These are phyloP conservation scores for Dovyalis caffra DNA, from an alignment of 345 rosid species.

Conservation along the genomic window DNA sequence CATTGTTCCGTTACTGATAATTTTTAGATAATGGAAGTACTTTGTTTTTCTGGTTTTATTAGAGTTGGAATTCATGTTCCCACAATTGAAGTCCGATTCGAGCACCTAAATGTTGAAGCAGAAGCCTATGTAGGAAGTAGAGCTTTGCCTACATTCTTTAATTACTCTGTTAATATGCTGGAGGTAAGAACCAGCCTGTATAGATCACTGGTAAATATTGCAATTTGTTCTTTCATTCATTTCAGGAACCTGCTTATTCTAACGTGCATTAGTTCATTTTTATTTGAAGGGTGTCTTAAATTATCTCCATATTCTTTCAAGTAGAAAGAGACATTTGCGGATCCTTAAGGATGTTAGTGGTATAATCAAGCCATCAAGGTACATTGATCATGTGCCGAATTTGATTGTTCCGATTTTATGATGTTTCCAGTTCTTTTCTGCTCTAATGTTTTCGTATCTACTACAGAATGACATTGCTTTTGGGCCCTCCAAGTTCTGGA, in stretches of 20 bases:
- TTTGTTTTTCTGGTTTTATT: not conserved
- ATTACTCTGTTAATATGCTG: conserved; percentile 36
- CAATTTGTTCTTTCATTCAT: not conserved
- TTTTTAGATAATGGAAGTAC: not conserved
- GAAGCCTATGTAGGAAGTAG: conserved; percentile 64
- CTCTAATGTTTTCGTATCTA: not conserved
- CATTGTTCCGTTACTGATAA: no score
- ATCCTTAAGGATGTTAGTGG: conserved; percentile 71
- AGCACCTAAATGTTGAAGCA: conserved; percentile 47
- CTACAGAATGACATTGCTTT: conserved; percentile 60
- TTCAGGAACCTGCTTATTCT: not conserved
- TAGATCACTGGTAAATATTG: not conserved
- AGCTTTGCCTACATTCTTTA: conserved; percentile 59
- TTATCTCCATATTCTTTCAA: conserved; percentile 33
- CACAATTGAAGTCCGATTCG: conserved; percentile 48
- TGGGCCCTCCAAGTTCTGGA: conserved; percentile 81
- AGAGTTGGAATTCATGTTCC: conserved; percentile 51
- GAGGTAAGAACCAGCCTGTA: conserved; percentile 42
- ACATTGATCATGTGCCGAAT: not conserved
- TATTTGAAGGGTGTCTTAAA: conserved; percentile 23
- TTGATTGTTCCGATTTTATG: not conserved
- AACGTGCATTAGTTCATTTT: not conserved
- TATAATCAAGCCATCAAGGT: conserved; percentile 66
- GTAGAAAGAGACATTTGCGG: conserved; percentile 43
- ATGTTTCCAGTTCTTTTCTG: not conserved